Base-by-base conservation (phyloP, 495 filamentous ascomycete genomes). In the Penicillium turbatum region DNA sequence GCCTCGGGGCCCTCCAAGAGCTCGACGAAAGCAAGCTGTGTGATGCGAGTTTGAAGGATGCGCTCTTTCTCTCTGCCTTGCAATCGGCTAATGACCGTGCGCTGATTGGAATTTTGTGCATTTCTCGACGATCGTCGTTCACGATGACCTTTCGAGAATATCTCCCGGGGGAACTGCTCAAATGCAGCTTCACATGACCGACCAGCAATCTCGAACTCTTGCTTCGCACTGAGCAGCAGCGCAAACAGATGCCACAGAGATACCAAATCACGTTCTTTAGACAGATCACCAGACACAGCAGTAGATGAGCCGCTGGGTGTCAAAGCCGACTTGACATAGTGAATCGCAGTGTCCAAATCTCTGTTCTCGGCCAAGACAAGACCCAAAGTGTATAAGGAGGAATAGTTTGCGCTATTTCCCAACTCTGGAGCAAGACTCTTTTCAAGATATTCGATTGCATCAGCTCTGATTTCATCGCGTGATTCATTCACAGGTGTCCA, bases 11-110 rank as follows among this genome's bases (percentile, higher is more conserved):
- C 91, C 63, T 96, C 88, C 13, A 87, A 61, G 10, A 91, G 74
- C 68, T 97, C 93, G 10, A 90, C 63, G 34, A 98, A 81, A 4
- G 88, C 79, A 53, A 98, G 76, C 59, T 96, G 90, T 7, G 91
- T 96, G 82, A 98, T 96, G 63, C 92, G 95, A 29, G 96, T 80
- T 67, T 97, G 87, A 19, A 98, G 67, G 24, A 97, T 86, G 16
- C 79, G 77, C 61, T 89, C 87, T 60, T 87, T 92, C 62, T 96
- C 90, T 34, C 82, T 82, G 51, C 80, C 78, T 44, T 86, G 82
- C 77, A 96, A 84, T 50, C 85, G 82, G 53, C 87, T 84, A 9
- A 92, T 81, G 17, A 88, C 60, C 6, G 82, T 83, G 40, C 69
- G 73, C 49, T 65, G 65, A 37, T 75, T 75, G 24, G 70, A 59